Evolutionary conservation across 1,139 yeast genomes (phyloP).

Genomic region (Spathaspora sp.): DNA sequence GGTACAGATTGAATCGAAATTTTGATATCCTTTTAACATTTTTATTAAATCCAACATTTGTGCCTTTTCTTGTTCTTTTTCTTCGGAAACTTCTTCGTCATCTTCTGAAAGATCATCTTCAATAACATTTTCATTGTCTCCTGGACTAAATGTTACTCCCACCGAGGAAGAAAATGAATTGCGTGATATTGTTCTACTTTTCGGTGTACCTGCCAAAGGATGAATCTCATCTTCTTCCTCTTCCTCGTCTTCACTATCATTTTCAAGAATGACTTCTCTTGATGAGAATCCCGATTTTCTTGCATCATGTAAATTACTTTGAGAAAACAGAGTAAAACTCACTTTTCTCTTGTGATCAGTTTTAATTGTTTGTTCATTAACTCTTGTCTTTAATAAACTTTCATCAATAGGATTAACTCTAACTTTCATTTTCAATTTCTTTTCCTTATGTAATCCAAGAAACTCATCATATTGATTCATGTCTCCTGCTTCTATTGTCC

Average conservation of each 20-base stretch:
- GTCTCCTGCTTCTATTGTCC: conserved; percentile 34
- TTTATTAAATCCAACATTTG: conserved; percentile 35
- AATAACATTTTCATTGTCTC: conserved; percentile 10
- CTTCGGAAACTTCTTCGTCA: conserved; percentile 5
- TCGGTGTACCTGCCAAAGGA: neutral
- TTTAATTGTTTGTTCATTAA: conserved; percentile 29
- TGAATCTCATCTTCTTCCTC: conserved; percentile 15
- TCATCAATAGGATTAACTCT: conserved; percentile 11
- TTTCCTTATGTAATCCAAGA: conserved; percentile 19
- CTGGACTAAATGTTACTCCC: conserved; percentile 10
- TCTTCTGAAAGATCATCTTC: conserved; percentile 7
- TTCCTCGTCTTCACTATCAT: conserved; percentile 21
- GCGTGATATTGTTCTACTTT: conserved; percentile 1
- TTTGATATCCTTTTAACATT: conserved; percentile 56
- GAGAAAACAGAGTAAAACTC: conserved; percentile 29
- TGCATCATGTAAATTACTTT: conserved; percentile 6
- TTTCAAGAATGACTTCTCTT: conserved; percentile 13
- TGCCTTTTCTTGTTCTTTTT: conserved; percentile 25
- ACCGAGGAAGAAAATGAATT: neutral
- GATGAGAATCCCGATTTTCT: conserved; percentile 5
- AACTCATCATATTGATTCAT: conserved; percentile 29
- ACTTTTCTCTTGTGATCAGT: conserved; percentile 28
- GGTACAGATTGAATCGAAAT: conserved; percentile 73
- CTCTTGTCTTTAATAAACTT: conserved; percentile 24
- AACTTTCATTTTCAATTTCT: conserved; percentile 6